Evolutionary conservation across 148 eudicot genomes (phyloP).

Genomic region (Fallopia convolvulus): DNA sequence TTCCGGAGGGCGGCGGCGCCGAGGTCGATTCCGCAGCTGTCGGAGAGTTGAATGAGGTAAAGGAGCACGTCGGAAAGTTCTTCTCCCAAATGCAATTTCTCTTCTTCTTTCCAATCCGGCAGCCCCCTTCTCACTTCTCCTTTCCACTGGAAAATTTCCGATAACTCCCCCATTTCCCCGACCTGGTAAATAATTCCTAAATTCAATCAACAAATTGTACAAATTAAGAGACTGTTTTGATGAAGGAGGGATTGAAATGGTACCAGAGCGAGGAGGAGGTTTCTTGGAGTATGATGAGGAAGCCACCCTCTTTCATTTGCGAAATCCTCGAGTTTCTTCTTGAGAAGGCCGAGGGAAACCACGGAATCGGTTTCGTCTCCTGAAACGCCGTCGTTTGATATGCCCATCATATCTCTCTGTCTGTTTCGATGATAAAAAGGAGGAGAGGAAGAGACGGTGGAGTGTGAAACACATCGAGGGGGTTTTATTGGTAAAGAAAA

Average conservation of each 20-base stretch:
- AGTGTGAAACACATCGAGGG: background rate
- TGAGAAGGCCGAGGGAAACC: constrained; percentile 7
- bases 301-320: constrained; percentile 8
- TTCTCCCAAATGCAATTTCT: constrained; percentile 55
- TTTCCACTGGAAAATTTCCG: constrained; percentile 75
- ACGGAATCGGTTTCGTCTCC: background rate
- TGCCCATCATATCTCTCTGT: background rate
- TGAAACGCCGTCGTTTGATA: background rate
- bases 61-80: constrained; percentile 66
- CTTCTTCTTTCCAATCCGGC: constrained; percentile 67
- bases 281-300: constrained; percentile 10
- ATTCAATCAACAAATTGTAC: background rate
- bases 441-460: no score
- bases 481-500: background rate
- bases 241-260: no score
- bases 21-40: constrained; percentile 56
- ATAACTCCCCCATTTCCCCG: constrained; percentile 66
- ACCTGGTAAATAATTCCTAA: constrained; percentile 25
- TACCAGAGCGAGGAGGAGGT: constrained; percentile 14
- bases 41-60: constrained; percentile 56
- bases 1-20: constrained; percentile 56
- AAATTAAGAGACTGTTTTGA: background rate
- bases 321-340: constrained; percentile 7
- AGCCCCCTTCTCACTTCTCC: constrained; percentile 61
- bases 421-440: background rate